These are phyloP conservation scores for Colletotrichum tabaci DNA, from an alignment of 2,329 filamentous ascomycete species.

Conservation along the genomic window DNA sequence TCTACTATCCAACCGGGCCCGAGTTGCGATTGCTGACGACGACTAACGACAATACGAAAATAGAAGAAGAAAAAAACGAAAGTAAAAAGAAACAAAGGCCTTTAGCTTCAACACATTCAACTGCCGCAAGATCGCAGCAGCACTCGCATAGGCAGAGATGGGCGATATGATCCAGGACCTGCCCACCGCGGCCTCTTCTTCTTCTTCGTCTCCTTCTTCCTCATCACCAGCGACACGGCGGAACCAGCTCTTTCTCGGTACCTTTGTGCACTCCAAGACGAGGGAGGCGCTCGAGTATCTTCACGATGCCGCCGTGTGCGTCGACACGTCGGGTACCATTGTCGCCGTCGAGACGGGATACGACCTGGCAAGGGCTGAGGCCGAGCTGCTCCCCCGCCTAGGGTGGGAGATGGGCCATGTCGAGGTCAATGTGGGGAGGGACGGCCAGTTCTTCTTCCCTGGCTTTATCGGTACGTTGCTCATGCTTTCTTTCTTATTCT, in stretches of 20 bases:
- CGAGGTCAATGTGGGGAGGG: conserved; percentile 53
- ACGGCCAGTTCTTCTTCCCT: conserved; percentile 84
- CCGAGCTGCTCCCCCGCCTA: conserved; percentile 56
- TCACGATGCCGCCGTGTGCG: conserved; percentile 65
- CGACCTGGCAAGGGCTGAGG: conserved; percentile 49
- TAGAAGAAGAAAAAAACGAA: no score
- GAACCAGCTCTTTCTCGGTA: conserved; percentile 67
- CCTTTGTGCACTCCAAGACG: conserved; percentile 68
- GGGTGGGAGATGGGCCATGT: conserved; percentile 62
- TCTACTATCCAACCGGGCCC: not conserved
- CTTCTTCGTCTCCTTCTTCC: conserved; percentile 6
- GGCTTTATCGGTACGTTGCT: conserved; percentile 79
- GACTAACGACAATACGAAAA: no score
- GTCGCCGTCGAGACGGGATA: conserved; percentile 60
- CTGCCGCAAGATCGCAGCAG: not conserved
- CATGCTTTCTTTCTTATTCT: not conserved
- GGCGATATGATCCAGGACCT: conserved; percentile 39
- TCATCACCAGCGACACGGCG: conserved; percentile 3
- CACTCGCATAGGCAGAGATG: conserved; percentile 8
- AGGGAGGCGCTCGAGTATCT: conserved; percentile 66
- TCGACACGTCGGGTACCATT: conserved; percentile 66
- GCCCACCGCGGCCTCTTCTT: conserved; percentile 17
- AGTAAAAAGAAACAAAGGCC: no score
- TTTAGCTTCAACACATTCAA: not conserved
- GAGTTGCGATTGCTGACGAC: not conserved